These are phyloP conservation scores for Exophiala dermatitidis DNA, from an alignment of 2,329 filamentous ascomycete species.

Conservation along the genomic window DNA sequence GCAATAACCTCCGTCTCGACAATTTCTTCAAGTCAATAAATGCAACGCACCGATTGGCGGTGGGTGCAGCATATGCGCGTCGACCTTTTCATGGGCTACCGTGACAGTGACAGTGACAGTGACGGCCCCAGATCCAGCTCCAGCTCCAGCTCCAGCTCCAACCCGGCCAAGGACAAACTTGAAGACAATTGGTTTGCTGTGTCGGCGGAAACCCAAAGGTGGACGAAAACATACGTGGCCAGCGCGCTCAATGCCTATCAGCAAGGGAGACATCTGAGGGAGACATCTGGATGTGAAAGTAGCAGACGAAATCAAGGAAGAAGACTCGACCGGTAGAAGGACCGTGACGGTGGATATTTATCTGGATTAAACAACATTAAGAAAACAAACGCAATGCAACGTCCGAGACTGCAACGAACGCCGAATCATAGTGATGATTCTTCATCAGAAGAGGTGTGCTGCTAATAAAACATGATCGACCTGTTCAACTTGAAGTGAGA, in stretches of 20 bases:
- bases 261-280: conserved; percentile 7
- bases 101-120: neutral
- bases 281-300: neutral
- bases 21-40: conserved; percentile 17
- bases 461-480: too few relatives aligned
- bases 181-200: conserved; percentile 19
- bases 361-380: neutral
- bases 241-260: conserved; percentile 11
- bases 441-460: too few relatives aligned
- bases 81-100: conserved; percentile 17
- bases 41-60: conserved; percentile 8
- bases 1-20: conserved; percentile 18
- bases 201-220: conserved; percentile 12
- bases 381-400: too few relatives aligned
- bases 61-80: conserved; percentile 15
- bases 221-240: conserved; percentile 15
- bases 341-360: conserved; percentile 15
- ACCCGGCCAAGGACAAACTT: too few relatives aligned
- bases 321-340: conserved; percentile 11
- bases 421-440: too few relatives aligned
- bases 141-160: too few relatives aligned
- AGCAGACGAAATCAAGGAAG: conserved; percentile 8
- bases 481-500: too few relatives aligned
- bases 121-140: too few relatives aligned
- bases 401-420: too few relatives aligned